Conservation (phyloP, 2,329 filamentous ascomycete species). For the Colletotrichum higginsianum region DNA sequence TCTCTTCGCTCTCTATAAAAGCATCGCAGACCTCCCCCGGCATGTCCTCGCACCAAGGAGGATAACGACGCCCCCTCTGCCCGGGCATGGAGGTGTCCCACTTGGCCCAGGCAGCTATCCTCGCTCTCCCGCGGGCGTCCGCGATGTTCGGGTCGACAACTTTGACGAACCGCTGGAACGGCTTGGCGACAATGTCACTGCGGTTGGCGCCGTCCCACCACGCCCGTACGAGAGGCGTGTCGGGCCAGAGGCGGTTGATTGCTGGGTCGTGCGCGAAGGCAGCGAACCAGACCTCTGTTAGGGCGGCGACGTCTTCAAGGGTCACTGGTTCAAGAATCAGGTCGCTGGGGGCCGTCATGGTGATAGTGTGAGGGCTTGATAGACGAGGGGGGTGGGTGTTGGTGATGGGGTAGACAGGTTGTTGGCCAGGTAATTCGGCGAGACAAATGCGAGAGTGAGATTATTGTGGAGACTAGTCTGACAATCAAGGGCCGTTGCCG, state of each 20-base stretch:
- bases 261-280: slow-evolving; percentile 33
- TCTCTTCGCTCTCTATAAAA: slow-evolving; percentile 24
- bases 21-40: slow-evolving; percentile 7
- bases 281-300: slow-evolving; percentile 40
- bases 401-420: not conserved
- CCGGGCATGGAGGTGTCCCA: slow-evolving; percentile 34
- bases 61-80: slow-evolving; percentile 29
- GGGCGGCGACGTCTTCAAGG: slow-evolving; percentile 19
- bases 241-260: slow-evolving; percentile 32
- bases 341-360: not conserved
- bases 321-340: slow-evolving; percentile 1
- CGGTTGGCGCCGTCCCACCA: slow-evolving; percentile 40
- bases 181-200: slow-evolving; percentile 27
- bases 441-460: not conserved
- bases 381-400: not conserved
- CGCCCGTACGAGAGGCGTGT: slow-evolving; percentile 31
- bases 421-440: not conserved
- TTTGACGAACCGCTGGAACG: slow-evolving; percentile 36
- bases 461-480: not conserved
- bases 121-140: slow-evolving; percentile 5
- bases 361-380: not conserved
- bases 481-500: not conserved
- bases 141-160: slow-evolving; percentile 16
- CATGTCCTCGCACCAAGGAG: slow-evolving; percentile 34
- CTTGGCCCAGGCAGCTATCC: slow-evolving; percentile 37